Base-by-base conservation (phyloP, 176 grass and related monocot genomes). In the Zoysia pacifica region DNA sequence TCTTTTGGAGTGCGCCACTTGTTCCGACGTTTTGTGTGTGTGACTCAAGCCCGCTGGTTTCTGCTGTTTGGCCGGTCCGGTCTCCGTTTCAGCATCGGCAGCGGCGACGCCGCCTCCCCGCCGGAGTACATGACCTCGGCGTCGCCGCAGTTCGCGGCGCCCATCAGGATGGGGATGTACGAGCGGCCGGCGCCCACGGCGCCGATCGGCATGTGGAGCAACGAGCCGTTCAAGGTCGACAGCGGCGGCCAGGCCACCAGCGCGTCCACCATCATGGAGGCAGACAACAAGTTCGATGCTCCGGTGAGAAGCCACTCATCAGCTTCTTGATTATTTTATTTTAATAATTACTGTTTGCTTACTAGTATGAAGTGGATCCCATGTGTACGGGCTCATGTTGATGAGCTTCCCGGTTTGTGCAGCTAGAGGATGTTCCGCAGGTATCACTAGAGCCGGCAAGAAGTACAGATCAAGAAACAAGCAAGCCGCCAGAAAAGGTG, bases 111-210 rank as follows among this genome's bases (percentile, higher is more conserved):
- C 77, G 65, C 72, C 3, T 38, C 87, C 1, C 77, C 72, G 83
- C 86, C 97, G 67, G 86, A 84, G 86, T 88, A 59, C 85, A 90
- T 91, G 97, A 86, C 90, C 18, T 86, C 90, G 53, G 86, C 86
- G 61, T 89, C 95, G 51, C 60, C 85, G 86, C 97, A 95, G 69
- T 96, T 88, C 28, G 88, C 82, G 63, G 77, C 77, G 51, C 90
- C 88, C 0, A 51, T 86, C 73, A 67, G 84, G 67, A 96, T 96
- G 62, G 96, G 86, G 41, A 62, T 89, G 39, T 97, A 93, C 73
- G 88, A 89, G 67, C 64, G 84, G 50, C 78, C 84, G 41, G 86
- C 58, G 20, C 89, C 85, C 11, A 78, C 83, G 53, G 69, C 80
- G 14, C 71, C 79, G 35, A 50, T 14, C 12, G 70, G 74, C 68